Conservation (phyloP, 495 filamentous ascomycete genomes). For the Saxophila tyrrhenica region DNA sequence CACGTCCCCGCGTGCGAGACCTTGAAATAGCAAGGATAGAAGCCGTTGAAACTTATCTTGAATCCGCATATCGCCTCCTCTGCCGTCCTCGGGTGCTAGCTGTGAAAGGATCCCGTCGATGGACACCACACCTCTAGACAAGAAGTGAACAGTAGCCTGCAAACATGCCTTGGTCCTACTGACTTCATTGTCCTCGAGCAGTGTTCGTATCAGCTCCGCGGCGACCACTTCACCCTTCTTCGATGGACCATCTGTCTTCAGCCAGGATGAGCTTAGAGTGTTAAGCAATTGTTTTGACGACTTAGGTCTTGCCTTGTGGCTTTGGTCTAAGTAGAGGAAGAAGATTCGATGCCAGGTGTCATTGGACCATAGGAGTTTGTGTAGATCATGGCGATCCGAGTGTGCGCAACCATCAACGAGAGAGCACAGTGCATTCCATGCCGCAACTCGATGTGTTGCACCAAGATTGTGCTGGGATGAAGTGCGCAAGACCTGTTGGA, state of each 20-base stretch:
- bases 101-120: constrained; percentile 1
- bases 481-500: not conserved
- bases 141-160: constrained; percentile 47
- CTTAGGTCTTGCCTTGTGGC: constrained; percentile 60
- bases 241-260: not conserved
- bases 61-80: too few relatives aligned
- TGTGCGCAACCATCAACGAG: constrained; percentile 24
- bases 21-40: constrained; percentile 42
- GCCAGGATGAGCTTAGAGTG: constrained; percentile 6
- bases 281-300: constrained; percentile 60
- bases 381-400: constrained; percentile 29
- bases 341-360: constrained; percentile 49
- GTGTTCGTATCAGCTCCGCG: not conserved
- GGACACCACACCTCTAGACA: constrained; percentile 40
- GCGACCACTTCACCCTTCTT: not conserved
- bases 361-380: constrained; percentile 27
- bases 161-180: constrained; percentile 51
- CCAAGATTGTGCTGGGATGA: not conserved
- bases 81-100: not conserved
- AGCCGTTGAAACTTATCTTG: constrained; percentile 22
- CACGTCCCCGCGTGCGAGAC: constrained; percentile 51
- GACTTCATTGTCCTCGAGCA: not conserved
- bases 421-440: constrained; percentile 28
- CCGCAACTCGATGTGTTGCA: constrained; percentile 26
- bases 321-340: constrained; percentile 59